phyloP scores from a whole-genome alignment of 768 basidiomycete genomes.

The Artomyces pyxidatus region DNA sequence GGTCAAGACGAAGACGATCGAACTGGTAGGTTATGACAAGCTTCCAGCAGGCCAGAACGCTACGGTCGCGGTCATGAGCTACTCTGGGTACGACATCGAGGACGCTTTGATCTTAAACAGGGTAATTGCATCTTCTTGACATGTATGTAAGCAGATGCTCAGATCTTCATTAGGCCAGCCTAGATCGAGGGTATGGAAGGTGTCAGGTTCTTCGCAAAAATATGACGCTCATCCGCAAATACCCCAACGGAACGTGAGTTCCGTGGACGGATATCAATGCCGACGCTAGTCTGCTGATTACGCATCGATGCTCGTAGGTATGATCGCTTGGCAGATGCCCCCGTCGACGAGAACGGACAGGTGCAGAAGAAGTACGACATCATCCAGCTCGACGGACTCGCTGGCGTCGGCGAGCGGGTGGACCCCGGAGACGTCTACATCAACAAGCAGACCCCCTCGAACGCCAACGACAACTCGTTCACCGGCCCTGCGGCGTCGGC shows the following conservation, averaged over 20 bases:
- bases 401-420: constrained; percentile 90
- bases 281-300: neutral
- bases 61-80: constrained; percentile 98
- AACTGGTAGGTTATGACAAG: constrained; percentile 92
- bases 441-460: constrained; percentile 94
- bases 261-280: neutral
- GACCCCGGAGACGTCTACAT: constrained; percentile 91
- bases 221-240: constrained; percentile 87
- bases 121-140: constrained; percentile 30
- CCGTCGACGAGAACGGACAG: constrained; percentile 73
- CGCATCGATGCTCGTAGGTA: constrained; percentile 39
- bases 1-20: constrained; percentile 99
- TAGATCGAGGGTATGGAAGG: constrained; percentile 95
- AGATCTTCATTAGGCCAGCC: constrained; percentile 55
- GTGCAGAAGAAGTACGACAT: constrained; percentile 82
- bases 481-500: constrained; percentile 76
- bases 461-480: constrained; percentile 87
- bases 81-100: constrained; percentile 98
- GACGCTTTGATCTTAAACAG: constrained; percentile 96
- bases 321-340: constrained; percentile 92
- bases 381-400: constrained; percentile 87
- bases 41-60: constrained; percentile 98
- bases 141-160: neutral
- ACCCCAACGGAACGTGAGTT: constrained; percentile 93
- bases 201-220: constrained; percentile 98